phyloP scores from a whole-genome alignment of 2,329 filamentous ascomycete species.

The Epichloe hybrida region DNA sequence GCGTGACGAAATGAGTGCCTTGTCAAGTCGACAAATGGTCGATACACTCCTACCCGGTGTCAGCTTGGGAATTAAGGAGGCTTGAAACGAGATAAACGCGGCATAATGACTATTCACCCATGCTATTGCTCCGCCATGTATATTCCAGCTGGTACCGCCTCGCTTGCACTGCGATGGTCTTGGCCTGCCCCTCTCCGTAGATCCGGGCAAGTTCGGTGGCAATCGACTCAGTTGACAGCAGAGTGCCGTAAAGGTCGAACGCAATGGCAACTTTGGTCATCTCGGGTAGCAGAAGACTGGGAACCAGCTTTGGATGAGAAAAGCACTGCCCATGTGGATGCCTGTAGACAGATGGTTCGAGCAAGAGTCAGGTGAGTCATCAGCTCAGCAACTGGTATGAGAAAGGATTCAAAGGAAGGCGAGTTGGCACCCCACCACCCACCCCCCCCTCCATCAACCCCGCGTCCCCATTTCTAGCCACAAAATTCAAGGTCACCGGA shows the following conservation, averaged over 20 bases:
- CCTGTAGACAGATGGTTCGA: too few relatives aligned
- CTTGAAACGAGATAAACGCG: background rate
- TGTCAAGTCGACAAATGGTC: slow-evolving; percentile 31
- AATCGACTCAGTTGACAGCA: slow-evolving; percentile 60
- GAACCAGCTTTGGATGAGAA: too few relatives aligned
- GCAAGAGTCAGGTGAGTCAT: too few relatives aligned
- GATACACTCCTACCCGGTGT: slow-evolving; percentile 29
- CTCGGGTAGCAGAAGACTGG: background rate
- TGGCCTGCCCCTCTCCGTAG: slow-evolving; percentile 44
- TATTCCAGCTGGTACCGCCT: slow-evolving; percentile 63
- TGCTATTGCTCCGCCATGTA: slow-evolving; percentile 62
- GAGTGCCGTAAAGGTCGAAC: slow-evolving; percentile 64
- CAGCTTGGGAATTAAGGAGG: background rate
- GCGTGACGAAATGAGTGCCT: slow-evolving; percentile 48
- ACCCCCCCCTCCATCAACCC: too few relatives aligned
- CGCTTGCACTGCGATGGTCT: slow-evolving; percentile 46
- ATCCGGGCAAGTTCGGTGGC: slow-evolving; percentile 41
- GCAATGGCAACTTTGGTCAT: slow-evolving; percentile 38
- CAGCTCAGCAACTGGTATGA: too few relatives aligned
- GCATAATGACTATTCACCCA: slow-evolving; percentile 39
- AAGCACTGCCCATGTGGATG: too few relatives aligned
- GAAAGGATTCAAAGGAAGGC: too few relatives aligned
- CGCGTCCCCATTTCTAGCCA: too few relatives aligned
- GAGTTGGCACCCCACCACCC: too few relatives aligned
- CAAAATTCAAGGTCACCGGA: too few relatives aligned